Evolutionary conservation across 352 stramenopile genomes (phyloP), one percentile per base, ranked within the genome.

Genomic region (Phytophthora sp.): DNA sequence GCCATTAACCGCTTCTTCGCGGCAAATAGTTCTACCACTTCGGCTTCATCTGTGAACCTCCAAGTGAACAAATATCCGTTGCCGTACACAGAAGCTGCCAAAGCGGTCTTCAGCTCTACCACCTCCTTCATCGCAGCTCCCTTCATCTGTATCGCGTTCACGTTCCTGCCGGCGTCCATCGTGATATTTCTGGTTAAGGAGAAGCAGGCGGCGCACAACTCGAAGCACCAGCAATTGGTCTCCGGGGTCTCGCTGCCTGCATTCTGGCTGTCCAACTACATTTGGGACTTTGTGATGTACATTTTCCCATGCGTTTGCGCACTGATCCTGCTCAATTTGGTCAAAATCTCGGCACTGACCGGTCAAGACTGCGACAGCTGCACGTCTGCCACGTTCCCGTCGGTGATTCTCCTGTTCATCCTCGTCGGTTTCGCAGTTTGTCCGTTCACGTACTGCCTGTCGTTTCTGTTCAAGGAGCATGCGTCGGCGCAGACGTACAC

Each of bases 231-330:
- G 63, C 93, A 98, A 73, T 86, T 80, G 57, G 95, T 99, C 8
- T 96, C 89, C 0, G 97, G 97, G 7, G 95, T 98, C 0, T 88
- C 86, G 29, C 74, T 98, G 16, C 69, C 62, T 0, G 89, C 92
- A 0, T 99, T 99, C 63, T 99, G 97, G 97, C 30, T 98, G n/a
- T 91, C 93, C 24, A 99, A 96, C 36, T 98, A 91, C 62, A 56
- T 94, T 16, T 99, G 93, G 86, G 94, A 99, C 63, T 63, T 97
- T n/a, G 42, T 95, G 5, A 96, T 93, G 54, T 99, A 98, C 75
- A 55, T 93, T 21, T 67, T 98, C 0, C 79, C 85, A 5, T 74
- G 64, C 16, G 60, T 61, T 0, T 55, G 38, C 1, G 75, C 63
- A 0, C 21, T 88, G 16, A 23, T 71, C 7, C 18, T 85, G 18